phyloP scores from a whole-genome alignment of 441 rosid species.

The Adansonia grandidieri region DNA sequence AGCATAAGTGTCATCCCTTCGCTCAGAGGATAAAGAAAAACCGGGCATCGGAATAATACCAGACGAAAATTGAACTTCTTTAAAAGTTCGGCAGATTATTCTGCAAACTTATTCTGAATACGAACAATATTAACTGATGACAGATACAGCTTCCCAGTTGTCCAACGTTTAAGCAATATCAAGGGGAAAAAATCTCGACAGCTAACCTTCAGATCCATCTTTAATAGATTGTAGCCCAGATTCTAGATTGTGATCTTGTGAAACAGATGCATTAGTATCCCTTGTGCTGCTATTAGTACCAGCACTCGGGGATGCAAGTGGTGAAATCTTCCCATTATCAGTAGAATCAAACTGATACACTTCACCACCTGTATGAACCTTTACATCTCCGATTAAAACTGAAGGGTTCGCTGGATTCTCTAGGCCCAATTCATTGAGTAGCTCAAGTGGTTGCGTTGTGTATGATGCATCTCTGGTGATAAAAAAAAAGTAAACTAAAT shows the following conservation, averaged over 20 bases:
- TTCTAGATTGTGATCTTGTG: conserved; percentile 19
- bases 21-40: conserved; percentile 4
- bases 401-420: conserved; percentile 51
- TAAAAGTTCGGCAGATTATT: conserved; percentile 7
- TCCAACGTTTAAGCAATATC: conserved; percentile 18
- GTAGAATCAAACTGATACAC: conserved; percentile 36
- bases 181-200: neutral
- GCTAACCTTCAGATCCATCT: conserved; percentile 77
- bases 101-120: neutral
- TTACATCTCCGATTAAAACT: conserved; percentile 33
- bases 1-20: conserved; percentile 13
- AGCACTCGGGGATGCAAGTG: conserved; percentile 42
- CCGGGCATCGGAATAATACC: neutral
- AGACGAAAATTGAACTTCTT: neutral
- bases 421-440: conserved; percentile 77
- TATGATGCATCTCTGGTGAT: conserved; percentile 88
- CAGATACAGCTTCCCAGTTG: neutral
- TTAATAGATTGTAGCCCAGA: conserved; percentile 29
- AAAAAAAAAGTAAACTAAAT: conserved; percentile 28
- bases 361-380: conserved; percentile 41
- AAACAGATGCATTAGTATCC: conserved; percentile 13
- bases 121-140: neutral
- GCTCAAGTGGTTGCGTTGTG: conserved; percentile 97
- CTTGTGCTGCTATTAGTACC: conserved; percentile 34
- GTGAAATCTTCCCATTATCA: conserved; percentile 50